Evolutionary conservation across 2,329 filamentous ascomycete genomes (phyloP).

Genomic region (Ophiocordyceps unilateralis): DNA sequence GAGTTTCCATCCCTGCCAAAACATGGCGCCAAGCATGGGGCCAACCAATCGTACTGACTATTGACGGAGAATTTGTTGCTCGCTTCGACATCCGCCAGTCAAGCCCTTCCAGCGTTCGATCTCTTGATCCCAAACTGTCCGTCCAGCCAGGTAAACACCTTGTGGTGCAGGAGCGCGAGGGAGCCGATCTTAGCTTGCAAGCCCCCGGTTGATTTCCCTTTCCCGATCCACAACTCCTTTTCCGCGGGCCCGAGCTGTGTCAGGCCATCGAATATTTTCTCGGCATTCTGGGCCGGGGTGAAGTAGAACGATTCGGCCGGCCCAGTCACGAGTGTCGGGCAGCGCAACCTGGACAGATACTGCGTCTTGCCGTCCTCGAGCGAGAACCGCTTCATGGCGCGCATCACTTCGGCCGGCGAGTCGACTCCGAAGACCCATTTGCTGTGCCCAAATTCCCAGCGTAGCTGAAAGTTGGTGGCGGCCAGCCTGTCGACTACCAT

Average conservation of each 20-base stretch:
- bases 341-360: slow-evolving; percentile 8
- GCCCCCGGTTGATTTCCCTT: slow-evolving; percentile 4
- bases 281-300: slow-evolving; percentile 4
- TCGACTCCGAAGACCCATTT: slow-evolving; percentile 10
- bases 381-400: slow-evolving; percentile 7
- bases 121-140: slow-evolving; percentile 6
- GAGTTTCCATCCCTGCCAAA: background rate
- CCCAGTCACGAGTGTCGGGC: slow-evolving; percentile 13
- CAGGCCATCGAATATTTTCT: slow-evolving; percentile 4
- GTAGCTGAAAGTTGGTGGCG: slow-evolving; percentile 10
- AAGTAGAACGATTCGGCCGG: slow-evolving; percentile 7
- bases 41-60: background rate
- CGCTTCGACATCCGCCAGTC: background rate
- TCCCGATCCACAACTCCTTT: slow-evolving; percentile 8
- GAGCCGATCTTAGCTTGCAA: slow-evolving; percentile 11
- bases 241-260: slow-evolving; percentile 3
- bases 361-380: slow-evolving; percentile 1
- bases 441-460: slow-evolving; percentile 12
- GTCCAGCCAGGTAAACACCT: slow-evolving; percentile 8
- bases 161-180: slow-evolving; percentile 5
- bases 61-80: background rate
- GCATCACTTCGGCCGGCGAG: slow-evolving; percentile 10
- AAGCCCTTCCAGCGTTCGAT: background rate
- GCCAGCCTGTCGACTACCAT: slow-evolving; percentile 5
- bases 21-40: background rate